Conservation (phyloP, 352 stramenopile genomes). For the Phytopythium oedochilum region DNA sequence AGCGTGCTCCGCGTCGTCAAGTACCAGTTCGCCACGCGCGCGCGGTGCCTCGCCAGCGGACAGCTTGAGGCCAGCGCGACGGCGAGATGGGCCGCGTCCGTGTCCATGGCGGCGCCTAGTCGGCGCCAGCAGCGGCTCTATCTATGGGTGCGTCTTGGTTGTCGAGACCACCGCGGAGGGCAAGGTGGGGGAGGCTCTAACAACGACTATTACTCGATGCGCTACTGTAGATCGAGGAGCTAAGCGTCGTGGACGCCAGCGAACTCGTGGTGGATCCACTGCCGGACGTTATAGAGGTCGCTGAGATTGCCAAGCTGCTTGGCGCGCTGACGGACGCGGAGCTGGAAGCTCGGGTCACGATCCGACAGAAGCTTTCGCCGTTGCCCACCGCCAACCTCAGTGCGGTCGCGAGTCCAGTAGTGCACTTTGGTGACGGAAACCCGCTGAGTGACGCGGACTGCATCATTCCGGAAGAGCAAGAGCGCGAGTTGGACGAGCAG, state of each 20-base stretch:
- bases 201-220: background rate
- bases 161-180: background rate
- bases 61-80: background rate
- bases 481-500: slow-evolving; percentile 42
- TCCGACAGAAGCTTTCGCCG: slow-evolving; percentile 32
- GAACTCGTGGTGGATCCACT: slow-evolving; percentile 36
- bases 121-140: slow-evolving; percentile 21
- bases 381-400: background rate
- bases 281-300: slow-evolving; percentile 24
- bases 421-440: slow-evolving; percentile 31
- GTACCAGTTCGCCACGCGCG: slow-evolving; percentile 54
- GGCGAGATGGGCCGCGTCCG: slow-evolving; percentile 9
- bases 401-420: background rate
- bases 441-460: slow-evolving; percentile 54
- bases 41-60: slow-evolving; percentile 22
- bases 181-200: background rate
- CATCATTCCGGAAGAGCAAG: slow-evolving; percentile 58
- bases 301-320: slow-evolving; percentile 22
- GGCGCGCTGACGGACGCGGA: slow-evolving; percentile 13
- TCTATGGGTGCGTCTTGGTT: slow-evolving; percentile 17
- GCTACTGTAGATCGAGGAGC: slow-evolving; percentile 21
- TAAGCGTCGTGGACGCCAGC: slow-evolving; percentile 47
- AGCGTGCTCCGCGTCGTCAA: slow-evolving; percentile 49
- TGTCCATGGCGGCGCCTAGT: slow-evolving; percentile 11
- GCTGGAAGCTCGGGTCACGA: slow-evolving; percentile 40